A percentile compares a stretch with the other conserved stretches of the same genome.
Conservation (phyloP, 108 stramenopile genomes). For the Skeletonema marinoi region DNA sequence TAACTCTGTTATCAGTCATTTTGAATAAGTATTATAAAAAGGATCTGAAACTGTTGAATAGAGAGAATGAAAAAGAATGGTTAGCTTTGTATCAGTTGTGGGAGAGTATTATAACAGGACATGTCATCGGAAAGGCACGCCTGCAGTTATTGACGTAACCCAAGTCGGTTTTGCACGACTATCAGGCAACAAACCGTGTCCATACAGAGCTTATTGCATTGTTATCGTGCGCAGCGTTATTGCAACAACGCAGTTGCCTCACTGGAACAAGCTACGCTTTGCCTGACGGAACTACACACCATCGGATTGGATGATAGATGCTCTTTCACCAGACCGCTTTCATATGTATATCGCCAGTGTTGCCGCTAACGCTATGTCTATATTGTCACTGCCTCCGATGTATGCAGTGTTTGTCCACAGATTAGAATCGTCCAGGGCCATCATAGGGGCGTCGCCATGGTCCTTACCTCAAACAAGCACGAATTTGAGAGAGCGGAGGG, state of each 20-base stretch:
- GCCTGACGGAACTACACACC: background rate
- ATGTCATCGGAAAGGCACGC: background rate
- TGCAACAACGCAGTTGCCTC: background rate
- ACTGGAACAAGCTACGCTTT: background rate
- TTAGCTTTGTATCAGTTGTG: slow-evolving; percentile 7
- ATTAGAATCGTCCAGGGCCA: background rate
- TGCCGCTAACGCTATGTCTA: background rate
- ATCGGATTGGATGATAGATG: background rate
- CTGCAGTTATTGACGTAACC: slow-evolving; percentile 30
- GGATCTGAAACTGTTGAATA: slow-evolving; percentile 14
- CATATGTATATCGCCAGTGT: background rate
- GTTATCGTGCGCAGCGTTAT: slow-evolving; percentile 16
- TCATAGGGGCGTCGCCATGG: background rate
- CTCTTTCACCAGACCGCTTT: background rate
- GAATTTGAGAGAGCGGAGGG: background rate
- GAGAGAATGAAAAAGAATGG: slow-evolving; percentile 2
- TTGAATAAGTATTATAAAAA: slow-evolving; percentile 15
- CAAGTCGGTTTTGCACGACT: slow-evolving; percentile 36
- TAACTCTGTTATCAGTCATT: slow-evolving; percentile 93
- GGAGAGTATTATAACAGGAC: slow-evolving; percentile 8
- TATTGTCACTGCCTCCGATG: background rate
- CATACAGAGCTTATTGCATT: slow-evolving; percentile 2
- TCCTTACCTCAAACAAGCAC: slow-evolving; percentile 1
- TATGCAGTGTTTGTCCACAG: background rate
- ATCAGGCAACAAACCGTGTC: slow-evolving; percentile 21